Conservation (phyloP, 2,329 filamentous ascomycete species). For the Botrytis fabae region DNA sequence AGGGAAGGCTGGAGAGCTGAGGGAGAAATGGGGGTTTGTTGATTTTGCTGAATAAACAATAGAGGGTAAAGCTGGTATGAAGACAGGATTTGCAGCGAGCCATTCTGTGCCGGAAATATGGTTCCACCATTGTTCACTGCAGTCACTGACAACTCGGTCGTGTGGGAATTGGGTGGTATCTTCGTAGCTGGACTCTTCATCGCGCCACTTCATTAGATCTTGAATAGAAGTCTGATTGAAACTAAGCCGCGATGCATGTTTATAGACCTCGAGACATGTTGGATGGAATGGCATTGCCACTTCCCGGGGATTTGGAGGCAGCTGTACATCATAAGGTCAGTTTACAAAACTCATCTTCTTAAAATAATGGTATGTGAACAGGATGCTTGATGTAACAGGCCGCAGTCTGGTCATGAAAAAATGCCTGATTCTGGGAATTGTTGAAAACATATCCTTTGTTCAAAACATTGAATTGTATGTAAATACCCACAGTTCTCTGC, state of each 20-base stretch:
- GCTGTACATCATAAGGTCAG: not conserved
- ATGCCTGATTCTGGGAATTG: not conserved
- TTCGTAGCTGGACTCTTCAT: slow-evolving; percentile 5
- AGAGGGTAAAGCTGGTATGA: slow-evolving; percentile 30
- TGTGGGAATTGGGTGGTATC: slow-evolving; percentile 8
- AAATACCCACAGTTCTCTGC: too few relatives aligned
- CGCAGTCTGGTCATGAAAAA: not conserved
- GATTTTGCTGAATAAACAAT: slow-evolving; percentile 25
- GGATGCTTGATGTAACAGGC: not conserved
- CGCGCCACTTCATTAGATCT: slow-evolving; percentile 25
- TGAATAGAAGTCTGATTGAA: slow-evolving; percentile 21
- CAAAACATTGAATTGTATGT: too few relatives aligned
- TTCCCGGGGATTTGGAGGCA: not conserved
- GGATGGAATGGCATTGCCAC: slow-evolving; percentile 29
- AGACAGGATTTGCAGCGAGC: slow-evolving; percentile 36
- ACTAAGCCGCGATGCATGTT: slow-evolving; percentile 2
- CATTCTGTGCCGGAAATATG: slow-evolving; percentile 30
- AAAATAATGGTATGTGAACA: not conserved
- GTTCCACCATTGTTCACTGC: slow-evolving; percentile 23
- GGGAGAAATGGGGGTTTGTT: slow-evolving; percentile 2
- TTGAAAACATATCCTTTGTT: not conserved
- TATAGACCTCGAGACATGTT: slow-evolving; percentile 31
- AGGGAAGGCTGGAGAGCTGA: not conserved
- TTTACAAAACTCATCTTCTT: not conserved
- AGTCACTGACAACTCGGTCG: not conserved